These are phyloP conservation scores for Calonectria hongkongensis DNA, from an alignment of 2,329 filamentous ascomycete genomes.

Conservation along the genomic window DNA sequence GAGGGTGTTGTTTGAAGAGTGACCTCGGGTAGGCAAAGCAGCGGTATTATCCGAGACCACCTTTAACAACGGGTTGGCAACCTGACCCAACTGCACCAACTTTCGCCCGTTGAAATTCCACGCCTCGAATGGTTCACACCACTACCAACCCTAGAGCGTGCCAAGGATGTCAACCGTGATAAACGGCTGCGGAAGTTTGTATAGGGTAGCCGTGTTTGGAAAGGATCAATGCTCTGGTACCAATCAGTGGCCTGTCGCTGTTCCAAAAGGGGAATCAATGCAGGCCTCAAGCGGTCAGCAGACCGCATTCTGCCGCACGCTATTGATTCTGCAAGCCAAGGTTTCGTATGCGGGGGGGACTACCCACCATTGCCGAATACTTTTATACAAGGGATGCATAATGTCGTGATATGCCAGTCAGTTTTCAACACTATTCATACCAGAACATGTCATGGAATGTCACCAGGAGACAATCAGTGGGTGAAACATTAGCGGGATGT, in stretches of 20 bases:
- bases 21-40: neutral
- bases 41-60: neutral
- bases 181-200: neutral
- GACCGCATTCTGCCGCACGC: neutral
- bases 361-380: conserved; percentile 1
- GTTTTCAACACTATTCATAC: no score
- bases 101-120: neutral
- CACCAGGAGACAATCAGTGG: no score
- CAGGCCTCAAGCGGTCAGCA: conserved; percentile 1
- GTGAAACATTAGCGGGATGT: no score
- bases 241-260: neutral
- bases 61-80: no score
- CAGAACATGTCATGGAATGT: no score
- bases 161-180: neutral
- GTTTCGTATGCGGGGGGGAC: neutral
- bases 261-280: neutral
- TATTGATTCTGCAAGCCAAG: conserved; percentile 28
- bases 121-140: neutral
- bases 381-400: neutral
- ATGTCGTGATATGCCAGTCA: no score
- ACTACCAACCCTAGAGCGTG: neutral
- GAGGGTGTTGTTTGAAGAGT: neutral
- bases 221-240: neutral
- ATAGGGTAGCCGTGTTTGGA: conserved; percentile 1
- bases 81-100: no score